Base-by-base conservation (phyloP, 371 early-diverging fungal species). In the Mucor racemosus region DNA sequence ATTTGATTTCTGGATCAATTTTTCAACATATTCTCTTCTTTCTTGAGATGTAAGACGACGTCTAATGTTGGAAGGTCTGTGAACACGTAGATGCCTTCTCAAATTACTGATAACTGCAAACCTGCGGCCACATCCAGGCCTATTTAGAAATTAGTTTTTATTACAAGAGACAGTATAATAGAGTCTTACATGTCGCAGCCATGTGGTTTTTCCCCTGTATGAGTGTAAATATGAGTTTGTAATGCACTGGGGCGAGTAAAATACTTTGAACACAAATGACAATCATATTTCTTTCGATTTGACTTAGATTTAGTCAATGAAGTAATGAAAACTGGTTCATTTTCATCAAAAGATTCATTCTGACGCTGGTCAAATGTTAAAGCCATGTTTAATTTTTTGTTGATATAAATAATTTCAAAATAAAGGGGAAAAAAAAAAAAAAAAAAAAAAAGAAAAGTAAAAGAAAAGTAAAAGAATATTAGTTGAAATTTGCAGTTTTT, bases 231-330 rank as follows among this genome's bases (percentile, higher is more conserved):
- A 67, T 94, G 94, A 7, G 92, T 91, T 7, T 78, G 73, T 1
- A 92, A 75, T 5, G 91, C 88, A 42, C 91, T 91, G 0, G 95
- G 95, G 19, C 93, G 88, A 48, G 86, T 86, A 68, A 95, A 95
- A 11, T 76, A 65, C 60, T 93, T 92, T 5, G 75, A 71, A 67
- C 95, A 95, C 13, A 65, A 64, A 5, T 65, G 62, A 63, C 92
- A 92, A 62, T 76, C 78, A 71, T 91, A 91, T 46, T 33, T 31
- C 35, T 71, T 69, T 62, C 42, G 56, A 42, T 35, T 42, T 11
- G 42, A 26, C 48, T 33, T n/a, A 36, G 36, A 35, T 48, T 61
- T 61, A n/a, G 44, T n/a, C 33, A 41, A 17, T 34, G 60, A 44
- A 6, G 33, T 44, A n/a, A 41, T 42, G 17, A 60, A 60, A 13